These are phyloP conservation scores for Mycena pura DNA, from an alignment of 768 basidiomycete species.

Conservation along the genomic window DNA sequence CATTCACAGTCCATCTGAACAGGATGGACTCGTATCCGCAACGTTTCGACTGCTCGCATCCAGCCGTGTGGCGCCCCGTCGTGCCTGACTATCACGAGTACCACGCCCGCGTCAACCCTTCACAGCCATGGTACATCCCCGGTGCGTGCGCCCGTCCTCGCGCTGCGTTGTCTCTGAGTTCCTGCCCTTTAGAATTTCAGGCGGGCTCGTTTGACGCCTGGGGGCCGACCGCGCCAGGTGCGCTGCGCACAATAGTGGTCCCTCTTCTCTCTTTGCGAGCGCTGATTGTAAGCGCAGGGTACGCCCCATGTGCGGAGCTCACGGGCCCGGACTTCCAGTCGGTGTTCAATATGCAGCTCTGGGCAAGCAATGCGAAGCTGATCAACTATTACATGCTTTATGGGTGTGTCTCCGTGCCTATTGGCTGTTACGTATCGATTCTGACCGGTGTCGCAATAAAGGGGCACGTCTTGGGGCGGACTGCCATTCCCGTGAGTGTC, in stretches of 20 bases:
- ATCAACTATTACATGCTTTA: slow-evolving; percentile 89
- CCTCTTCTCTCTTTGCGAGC: not conserved
- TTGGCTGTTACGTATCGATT: not conserved
- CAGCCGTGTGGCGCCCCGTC: slow-evolving; percentile 68
- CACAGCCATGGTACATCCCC: slow-evolving; percentile 77
- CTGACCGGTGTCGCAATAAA: slow-evolving; percentile 32
- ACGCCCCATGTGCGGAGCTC: slow-evolving; percentile 66
- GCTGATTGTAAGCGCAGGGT: slow-evolving; percentile 47
- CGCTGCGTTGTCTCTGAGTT: slow-evolving; percentile 4
- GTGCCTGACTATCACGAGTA: slow-evolving; percentile 70
- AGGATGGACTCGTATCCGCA: slow-evolving; percentile 79
- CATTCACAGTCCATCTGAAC: too few relatives aligned
- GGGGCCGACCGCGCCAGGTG: slow-evolving; percentile 77
- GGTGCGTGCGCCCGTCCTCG: slow-evolving; percentile 41
- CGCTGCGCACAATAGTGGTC: not conserved
- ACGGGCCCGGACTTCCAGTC: slow-evolving; percentile 79
- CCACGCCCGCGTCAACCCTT: slow-evolving; percentile 56
- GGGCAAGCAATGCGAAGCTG: slow-evolving; percentile 83
- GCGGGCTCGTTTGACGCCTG: slow-evolving; percentile 84
- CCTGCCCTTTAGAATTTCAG: slow-evolving; percentile 55
- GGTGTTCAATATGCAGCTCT: slow-evolving; percentile 80
- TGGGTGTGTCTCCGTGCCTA: slow-evolving; percentile 58
- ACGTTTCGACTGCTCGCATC: slow-evolving; percentile 81
- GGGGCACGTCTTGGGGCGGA: slow-evolving; percentile 87
- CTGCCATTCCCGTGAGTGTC: slow-evolving; percentile 75